Conservation (phyloP, 768 basidiomycete species). For the Mycena amicta region DNA sequence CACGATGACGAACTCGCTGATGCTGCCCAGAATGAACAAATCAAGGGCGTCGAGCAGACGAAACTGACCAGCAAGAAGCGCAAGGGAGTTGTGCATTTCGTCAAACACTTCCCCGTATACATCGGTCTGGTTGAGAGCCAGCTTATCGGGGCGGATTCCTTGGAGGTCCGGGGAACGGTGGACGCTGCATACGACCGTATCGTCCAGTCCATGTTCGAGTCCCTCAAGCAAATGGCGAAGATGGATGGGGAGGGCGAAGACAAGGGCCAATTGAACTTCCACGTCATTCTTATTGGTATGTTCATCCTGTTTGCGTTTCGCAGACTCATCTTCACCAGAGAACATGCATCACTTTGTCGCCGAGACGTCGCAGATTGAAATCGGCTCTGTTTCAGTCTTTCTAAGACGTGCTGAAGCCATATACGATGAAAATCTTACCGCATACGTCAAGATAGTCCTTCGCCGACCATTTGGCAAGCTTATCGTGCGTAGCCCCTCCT, state of each 20-base stretch:
- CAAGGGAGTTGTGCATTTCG: constrained; percentile 87
- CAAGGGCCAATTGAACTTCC: constrained; percentile 95
- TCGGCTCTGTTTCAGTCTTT: constrained; percentile 63
- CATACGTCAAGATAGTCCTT: constrained; percentile 86
- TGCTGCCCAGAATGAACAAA: constrained; percentile 71
- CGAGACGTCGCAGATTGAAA: constrained; percentile 73
- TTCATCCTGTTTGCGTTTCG: neutral
- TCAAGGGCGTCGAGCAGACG: constrained; percentile 86
- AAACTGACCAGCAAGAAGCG: constrained; percentile 92
- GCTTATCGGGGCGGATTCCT: constrained; percentile 70
- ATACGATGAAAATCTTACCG: constrained; percentile 86
- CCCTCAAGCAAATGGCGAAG: constrained; percentile 94
- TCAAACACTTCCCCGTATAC: constrained; percentile 91
- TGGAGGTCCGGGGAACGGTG: constrained; percentile 77
- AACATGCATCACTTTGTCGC: constrained; percentile 95
- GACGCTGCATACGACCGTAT: constrained; percentile 88
- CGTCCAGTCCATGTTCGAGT: constrained; percentile 89
- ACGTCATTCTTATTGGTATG: constrained; percentile 90
- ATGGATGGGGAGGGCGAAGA: constrained; percentile 92
- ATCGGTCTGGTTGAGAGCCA: constrained; percentile 83
- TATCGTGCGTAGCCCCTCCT: constrained; percentile 56
- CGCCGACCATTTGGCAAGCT: constrained; percentile 85
- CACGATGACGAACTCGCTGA: neutral
- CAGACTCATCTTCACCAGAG: constrained; percentile 51
- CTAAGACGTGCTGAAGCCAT: constrained; percentile 74